Percentiles rank a stretch among this genome's conserved stretches.
Evolutionary conservation across 441 rosid species (phyloP).

Genomic region (Daphne laureola): DNA sequence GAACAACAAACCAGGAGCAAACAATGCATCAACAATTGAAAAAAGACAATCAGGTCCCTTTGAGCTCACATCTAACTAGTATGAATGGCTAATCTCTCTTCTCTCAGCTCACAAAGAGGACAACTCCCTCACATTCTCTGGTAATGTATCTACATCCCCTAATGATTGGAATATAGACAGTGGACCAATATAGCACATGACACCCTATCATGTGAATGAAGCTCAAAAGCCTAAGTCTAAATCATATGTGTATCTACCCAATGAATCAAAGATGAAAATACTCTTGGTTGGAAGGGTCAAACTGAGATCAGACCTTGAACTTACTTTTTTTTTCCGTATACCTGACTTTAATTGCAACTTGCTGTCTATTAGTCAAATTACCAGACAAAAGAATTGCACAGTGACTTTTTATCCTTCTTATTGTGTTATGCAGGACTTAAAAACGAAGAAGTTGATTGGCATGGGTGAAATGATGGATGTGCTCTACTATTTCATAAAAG

Average conservation of each 20-base stretch:
- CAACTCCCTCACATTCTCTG: background rate
- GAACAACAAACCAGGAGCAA: too few relatives aligned
- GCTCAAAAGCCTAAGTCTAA: too few relatives aligned
- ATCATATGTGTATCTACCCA: background rate
- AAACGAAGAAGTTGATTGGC: too few relatives aligned
- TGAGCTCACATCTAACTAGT: background rate
- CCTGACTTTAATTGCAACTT: background rate
- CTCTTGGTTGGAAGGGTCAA: background rate
- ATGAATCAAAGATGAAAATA: background rate
- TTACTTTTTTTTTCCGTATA: background rate
- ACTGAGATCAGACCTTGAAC: background rate
- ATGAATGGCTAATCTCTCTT: background rate
- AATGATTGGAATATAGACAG: background rate
- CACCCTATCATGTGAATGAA: background rate
- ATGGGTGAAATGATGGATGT: too few relatives aligned
- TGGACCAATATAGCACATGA: background rate
- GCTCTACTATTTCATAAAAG: too few relatives aligned
- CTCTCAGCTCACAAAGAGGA: too few relatives aligned
- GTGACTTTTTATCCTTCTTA: background rate
- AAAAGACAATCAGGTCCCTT: too few relatives aligned
- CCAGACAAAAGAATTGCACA: background rate
- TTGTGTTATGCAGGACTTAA: background rate
- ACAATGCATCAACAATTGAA: background rate
- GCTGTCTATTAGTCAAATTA: background rate
- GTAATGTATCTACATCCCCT: background rate